Evolutionary conservation across 495 filamentous ascomycete species (phyloP), one percentile per base, ranked within the genome.

Genomic region (Penicillium ochrochloron): DNA sequence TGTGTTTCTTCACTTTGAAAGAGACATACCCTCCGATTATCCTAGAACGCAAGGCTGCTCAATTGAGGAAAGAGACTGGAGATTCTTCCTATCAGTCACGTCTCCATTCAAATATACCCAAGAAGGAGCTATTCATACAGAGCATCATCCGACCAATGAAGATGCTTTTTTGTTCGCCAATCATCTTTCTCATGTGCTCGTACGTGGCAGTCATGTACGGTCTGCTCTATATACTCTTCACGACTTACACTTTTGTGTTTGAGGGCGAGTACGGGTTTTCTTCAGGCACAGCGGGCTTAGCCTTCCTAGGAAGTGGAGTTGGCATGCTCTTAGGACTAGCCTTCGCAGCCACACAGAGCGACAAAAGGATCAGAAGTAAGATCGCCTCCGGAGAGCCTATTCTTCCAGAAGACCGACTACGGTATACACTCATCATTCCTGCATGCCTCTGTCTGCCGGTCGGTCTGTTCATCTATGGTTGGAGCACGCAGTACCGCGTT

Each of bases 21-120:
- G 89, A 91, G 72, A 88, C 89, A 0, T 90, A 89, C 67, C 78
- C 83, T 2, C 86, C 85, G 2, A 75, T 82, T 44, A 69, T 91
- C 12, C 83, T 92, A 25, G 77, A 83, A 60, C 74, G 76, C 21
- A 88, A 85, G 69, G 79, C 85, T 0, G 60, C 59, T 6, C 72
- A 73, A 25, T 71, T 90, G 5, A 77, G 85, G 23, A 85, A 85
- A 70, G 73, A 85, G 59, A 90, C 86, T 2, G 85, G 86, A 15
- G 88, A 91, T 59, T 65, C 52, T 21, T 57, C 80, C 62, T 68
- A 68, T 60, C 69, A 61, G 29, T 85, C 84, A 0, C 57, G 7
- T 57, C 84, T 82, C 42, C 73, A 83, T 64, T 78, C 0, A 61
- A 37, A 27, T 70, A 80, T 15, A 75, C 83, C 54, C 75, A 56